phyloP scores from a whole-genome alignment of 257 asterid species.

The Rauvolfia tetraphylla region DNA sequence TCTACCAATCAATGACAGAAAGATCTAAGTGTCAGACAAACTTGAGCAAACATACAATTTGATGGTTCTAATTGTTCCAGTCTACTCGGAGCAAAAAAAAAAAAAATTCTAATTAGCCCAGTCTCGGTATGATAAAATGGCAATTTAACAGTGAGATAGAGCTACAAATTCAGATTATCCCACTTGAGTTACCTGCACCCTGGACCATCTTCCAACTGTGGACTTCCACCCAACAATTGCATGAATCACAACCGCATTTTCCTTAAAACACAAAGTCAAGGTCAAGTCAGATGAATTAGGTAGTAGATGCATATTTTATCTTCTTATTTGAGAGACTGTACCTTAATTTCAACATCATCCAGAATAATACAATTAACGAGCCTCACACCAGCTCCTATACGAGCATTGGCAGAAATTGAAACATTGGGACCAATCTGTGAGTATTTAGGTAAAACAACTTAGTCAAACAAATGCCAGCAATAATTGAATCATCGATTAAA shows the following conservation, averaged over 20 bases:
- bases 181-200: constrained; percentile 58
- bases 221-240: constrained; percentile 86
- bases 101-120: not conserved
- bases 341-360: constrained; percentile 78
- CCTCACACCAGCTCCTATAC: constrained; percentile 74
- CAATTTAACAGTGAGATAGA: not conserved
- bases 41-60: no score
- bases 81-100: no score
- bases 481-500: not conserved
- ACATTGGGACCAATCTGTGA: constrained; percentile 82
- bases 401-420: constrained; percentile 82
- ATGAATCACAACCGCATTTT: constrained; percentile 72
- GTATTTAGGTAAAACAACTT: not conserved
- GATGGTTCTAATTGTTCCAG: no score
- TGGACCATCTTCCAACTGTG: constrained; percentile 75
- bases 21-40: not conserved
- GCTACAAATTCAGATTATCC: not conserved
- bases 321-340: constrained; percentile 19
- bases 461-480: not conserved
- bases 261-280: constrained; percentile 38
- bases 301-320: not conserved
- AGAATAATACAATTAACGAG: constrained; percentile 60
- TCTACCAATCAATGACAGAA: not conserved
- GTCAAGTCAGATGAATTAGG: not conserved
- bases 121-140: not conserved